Conservation (phyloP, 495 filamentous ascomycete genomes). For the Hyaloscypha variabilis region DNA sequence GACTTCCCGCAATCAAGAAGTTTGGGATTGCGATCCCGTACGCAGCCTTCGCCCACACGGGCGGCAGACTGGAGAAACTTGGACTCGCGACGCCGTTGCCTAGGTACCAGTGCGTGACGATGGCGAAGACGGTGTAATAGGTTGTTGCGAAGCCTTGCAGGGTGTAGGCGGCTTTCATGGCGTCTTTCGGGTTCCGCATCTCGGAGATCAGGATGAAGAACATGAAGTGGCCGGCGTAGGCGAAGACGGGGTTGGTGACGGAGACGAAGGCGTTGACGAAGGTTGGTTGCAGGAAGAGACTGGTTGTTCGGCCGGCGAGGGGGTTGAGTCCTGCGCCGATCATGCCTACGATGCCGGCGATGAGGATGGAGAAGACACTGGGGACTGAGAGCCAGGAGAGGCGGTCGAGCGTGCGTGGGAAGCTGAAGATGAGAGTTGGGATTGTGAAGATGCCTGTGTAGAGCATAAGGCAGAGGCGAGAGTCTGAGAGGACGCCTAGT, state of each 20-base stretch:
- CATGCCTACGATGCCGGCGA: slow-evolving; percentile 63
- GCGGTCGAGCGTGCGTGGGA: slow-evolving; percentile 63
- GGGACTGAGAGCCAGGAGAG: slow-evolving; percentile 60
- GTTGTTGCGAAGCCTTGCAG: slow-evolving; percentile 58
- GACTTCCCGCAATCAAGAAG: slow-evolving; percentile 1
- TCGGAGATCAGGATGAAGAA: slow-evolving; percentile 73
- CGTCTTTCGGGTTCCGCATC: slow-evolving; percentile 58
- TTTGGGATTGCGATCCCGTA: slow-evolving; percentile 3
- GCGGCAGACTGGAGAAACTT: not conserved
- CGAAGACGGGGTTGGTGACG: slow-evolving; percentile 67
- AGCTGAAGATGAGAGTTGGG: slow-evolving; percentile 53
- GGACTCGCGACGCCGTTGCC: slow-evolving; percentile 60
- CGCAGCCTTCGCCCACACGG: not conserved
- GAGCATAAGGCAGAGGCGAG: slow-evolving; percentile 60
- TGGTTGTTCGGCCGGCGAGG: slow-evolving; percentile 25
- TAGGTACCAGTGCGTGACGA: slow-evolving; percentile 69
- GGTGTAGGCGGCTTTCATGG: slow-evolving; percentile 53
- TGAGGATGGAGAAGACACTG: slow-evolving; percentile 54
- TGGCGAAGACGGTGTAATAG: slow-evolving; percentile 60
- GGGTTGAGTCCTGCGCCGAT: slow-evolving; percentile 45
- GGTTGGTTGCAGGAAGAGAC: slow-evolving; percentile 32
- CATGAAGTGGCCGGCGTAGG: slow-evolving; percentile 65
- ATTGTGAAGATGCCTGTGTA: slow-evolving; percentile 59
- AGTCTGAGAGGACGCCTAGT: slow-evolving; percentile 61
- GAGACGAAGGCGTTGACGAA: slow-evolving; percentile 49